Conservation (phyloP, 352 stramenopile genomes). For the Globisporangium lucens region DNA sequence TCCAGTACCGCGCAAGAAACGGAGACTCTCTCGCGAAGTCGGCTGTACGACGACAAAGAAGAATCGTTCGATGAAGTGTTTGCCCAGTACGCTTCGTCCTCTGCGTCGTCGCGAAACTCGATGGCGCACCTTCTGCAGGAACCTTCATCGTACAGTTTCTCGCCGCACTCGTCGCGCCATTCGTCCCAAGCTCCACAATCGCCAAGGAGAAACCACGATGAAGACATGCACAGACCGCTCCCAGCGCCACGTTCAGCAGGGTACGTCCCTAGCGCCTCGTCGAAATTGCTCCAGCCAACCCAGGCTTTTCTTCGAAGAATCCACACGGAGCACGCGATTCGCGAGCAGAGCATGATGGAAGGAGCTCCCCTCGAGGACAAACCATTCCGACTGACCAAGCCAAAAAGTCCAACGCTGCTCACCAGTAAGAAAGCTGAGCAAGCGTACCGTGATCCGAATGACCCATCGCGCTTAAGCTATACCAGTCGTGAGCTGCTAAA, state of each 20-base stretch:
- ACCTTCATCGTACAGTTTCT: conserved; percentile 5
- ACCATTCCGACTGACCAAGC: conserved; percentile 44
- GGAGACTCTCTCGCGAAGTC: conserved; percentile 28
- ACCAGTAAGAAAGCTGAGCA: conserved; percentile 32
- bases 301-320: conserved; percentile 58
- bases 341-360: conserved; percentile 40
- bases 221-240: conserved; percentile 10
- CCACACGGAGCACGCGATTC: conserved; percentile 55
- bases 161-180: conserved; percentile 18
- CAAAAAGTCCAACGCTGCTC: conserved; percentile 51
- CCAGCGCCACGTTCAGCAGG: conserved; percentile 11
- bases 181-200: conserved; percentile 9
- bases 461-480: conserved; percentile 61
- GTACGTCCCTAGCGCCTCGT: conserved; percentile 20
- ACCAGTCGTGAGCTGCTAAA: conserved; percentile 74
- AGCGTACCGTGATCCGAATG: conserved; percentile 31
- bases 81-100: conserved; percentile 52
- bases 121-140: conserved; percentile 35
- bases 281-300: conserved; percentile 64
- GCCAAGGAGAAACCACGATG: conserved; percentile 10
- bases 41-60: conserved; percentile 34
- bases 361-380: conserved; percentile 43
- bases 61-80: conserved; percentile 62
- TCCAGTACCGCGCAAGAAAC: conserved; percentile 19
- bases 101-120: conserved; percentile 45